Base-by-base conservation (phyloP, 73 alveolate genomes). In the Paramecium biaurelia region DNA sequence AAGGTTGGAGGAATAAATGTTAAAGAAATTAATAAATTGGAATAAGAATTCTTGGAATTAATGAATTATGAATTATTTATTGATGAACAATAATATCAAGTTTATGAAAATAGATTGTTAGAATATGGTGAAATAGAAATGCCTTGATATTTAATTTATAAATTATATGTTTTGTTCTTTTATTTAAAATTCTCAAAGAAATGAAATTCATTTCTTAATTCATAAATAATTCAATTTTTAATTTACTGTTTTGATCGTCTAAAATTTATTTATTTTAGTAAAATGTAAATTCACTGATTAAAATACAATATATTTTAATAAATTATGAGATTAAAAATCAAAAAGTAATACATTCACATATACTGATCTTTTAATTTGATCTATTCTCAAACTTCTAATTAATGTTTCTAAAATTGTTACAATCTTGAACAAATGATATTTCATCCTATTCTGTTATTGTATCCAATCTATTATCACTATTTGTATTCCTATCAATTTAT, bases 1-100 rank as follows among this genome's bases (percentile, higher is more conserved):
- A 94, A 92, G 76, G 82, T 96, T 24, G 98, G 98, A 21, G 99
- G 99, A 11, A 82, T 96, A 14, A 56, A 92, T 21, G 63, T 57
- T 41, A 63, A 76, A 21, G 99, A 96, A 92, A 58, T 93, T 20
- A 92, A 89, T 74, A 85, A 49, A 70, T 95, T 96, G 28, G 98
- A 96, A 92, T 57, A 57, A 41, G 94, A 93, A 59, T 96, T 96
- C 93, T 85, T 96, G 23, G 92, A 68, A 67, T 63, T 79, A 28
- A 96, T 96, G 56, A 96, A 96, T 23, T 96, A 86, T 85, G 63
- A 87, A 20, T 89, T 96, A 57, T 95, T n/a, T 63, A 96, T 96
- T 47, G 82, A 85, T 43, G 92, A 93, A 43, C 95, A 93, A 45
- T 86, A 84, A 53, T 96, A 79, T 95, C 47, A 53, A 6, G 85